phyloP scores from a whole-genome alignment of 2,329 filamentous ascomycete genomes.

The Microdochium nivale region DNA sequence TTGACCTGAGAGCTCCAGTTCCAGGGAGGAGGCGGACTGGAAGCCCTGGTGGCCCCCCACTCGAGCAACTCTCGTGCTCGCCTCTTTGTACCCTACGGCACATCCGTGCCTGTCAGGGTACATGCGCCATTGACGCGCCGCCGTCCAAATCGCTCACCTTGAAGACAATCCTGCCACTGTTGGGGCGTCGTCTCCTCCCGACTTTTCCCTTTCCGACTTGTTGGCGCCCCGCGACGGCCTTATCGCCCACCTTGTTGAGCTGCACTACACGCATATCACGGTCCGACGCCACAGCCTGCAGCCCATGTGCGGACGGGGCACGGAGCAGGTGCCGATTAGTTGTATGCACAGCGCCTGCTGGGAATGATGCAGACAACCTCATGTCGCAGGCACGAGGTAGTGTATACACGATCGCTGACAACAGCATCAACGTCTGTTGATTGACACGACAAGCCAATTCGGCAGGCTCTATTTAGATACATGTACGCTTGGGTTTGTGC shows the following conservation, averaged over 20 bases:
- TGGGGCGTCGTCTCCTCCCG: background rate
- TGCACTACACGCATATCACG: background rate
- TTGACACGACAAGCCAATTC: no score
- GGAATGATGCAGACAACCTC: no score
- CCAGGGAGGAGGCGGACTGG: background rate
- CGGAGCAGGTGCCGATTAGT: no score
- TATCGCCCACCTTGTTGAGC: background rate
- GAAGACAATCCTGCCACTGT: background rate
- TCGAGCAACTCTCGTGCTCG: no score
- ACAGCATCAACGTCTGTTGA: no score
- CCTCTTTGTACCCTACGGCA: background rate
- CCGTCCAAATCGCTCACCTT: background rate
- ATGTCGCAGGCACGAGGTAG: no score
- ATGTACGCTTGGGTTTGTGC: no score
- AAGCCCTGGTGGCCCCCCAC: background rate
- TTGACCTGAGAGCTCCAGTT: background rate
- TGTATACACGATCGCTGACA: no score
- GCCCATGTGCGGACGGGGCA: background rate
- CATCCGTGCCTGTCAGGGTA: background rate
- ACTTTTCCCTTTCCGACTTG: background rate
- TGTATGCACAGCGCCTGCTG: no score
- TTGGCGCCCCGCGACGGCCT: background rate
- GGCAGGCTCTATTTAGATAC: no score
- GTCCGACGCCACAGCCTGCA: background rate
- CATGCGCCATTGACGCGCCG: background rate